Evolutionary conservation across 2,329 filamentous ascomycete species (phyloP).

Genomic region (Aschersonia sp.): DNA sequence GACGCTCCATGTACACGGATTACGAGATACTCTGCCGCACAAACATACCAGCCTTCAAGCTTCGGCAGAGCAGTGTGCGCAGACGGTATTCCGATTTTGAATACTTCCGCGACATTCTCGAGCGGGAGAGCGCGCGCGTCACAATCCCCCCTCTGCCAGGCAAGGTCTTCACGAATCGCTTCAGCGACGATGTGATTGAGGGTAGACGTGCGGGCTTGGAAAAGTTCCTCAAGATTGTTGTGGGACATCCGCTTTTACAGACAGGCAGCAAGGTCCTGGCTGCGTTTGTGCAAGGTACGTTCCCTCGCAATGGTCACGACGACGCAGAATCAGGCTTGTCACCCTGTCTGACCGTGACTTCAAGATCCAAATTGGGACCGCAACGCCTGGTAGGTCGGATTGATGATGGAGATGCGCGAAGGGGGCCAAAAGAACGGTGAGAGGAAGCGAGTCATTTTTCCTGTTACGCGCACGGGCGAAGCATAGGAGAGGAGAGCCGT

Average conservation of each 20-base stretch:
- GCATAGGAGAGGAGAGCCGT: no score
- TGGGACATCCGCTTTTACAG: conserved; percentile 89
- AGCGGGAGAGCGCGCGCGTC: conserved; percentile 85
- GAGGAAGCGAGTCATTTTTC: neutral
- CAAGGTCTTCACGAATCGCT: conserved; percentile 96
- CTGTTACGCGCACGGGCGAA: no score
- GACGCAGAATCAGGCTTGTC: neutral
- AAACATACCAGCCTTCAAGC: conserved; percentile 98
- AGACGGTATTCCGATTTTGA: conserved; percentile 97
- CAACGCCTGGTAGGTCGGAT: conserved; percentile 58
- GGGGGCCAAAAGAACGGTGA: neutral
- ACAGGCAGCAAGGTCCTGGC: conserved; percentile 95
- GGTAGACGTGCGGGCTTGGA: conserved; percentile 82
- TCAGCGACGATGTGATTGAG: conserved; percentile 97
- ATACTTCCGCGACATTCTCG: conserved; percentile 95
- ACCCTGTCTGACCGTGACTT: neutral
- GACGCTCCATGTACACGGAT: conserved; percentile 94
- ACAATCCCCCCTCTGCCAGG: conserved; percentile 92
- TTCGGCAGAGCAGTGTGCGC: conserved; percentile 75
- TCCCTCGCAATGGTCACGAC: neutral
- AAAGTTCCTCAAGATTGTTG: conserved; percentile 93
- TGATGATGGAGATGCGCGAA: neutral
- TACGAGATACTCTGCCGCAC: conserved; percentile 97
- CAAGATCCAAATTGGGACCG: conserved; percentile 80
- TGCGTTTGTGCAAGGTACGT: conserved; percentile 83